Evolutionary conservation across 306 rosid genomes (phyloP), one percentile per base, ranked within the genome.

Genomic region (Gastrolobium villosum): DNA sequence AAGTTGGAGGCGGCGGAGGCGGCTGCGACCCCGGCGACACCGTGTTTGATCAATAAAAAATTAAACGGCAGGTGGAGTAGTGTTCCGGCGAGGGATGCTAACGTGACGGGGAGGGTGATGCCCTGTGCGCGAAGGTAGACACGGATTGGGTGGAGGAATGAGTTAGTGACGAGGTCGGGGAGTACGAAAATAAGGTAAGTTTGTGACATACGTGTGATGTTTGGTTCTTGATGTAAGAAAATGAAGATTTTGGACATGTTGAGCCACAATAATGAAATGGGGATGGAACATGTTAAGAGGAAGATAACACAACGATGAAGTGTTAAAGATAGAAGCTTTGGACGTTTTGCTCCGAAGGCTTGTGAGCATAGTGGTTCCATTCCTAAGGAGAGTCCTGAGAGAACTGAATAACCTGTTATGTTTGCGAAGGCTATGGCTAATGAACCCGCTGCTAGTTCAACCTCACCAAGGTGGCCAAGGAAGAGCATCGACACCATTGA

Each of bases 331-430:
- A 95, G 88, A 15, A 90, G 90, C 15, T 90, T 91, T 0, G 92
- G 96, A 2, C 91, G 96, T 4, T 87, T 87, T 0, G 99, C 99
- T 1, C 99, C 98, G 72, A 89, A 95, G 84, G 97, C 98, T 69
- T 95, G 99, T 2, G 98, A 91, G 6, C 99, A 95, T 1, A 95
- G 93, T 0, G 99, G 98, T 66, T 93, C 98, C 99, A 95, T 93
- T 1, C 99, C 99, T 0, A 93, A 68, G 53, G 99, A 88, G 0
- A 95, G 71, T 1, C 99, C 99, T 0, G 97, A 88, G 53, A 95
- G 91, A 1, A 95, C 93, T 0, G 98, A 95, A 70, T 95, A 92
- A 10, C 96, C 97, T 0, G 93, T 95, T 76, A 95, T 95, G 84
- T 95, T 95, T 1, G 97, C 99, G n/a, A 91, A 93, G 14, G 99